These are phyloP conservation scores for Calamus simplicifolius DNA, from an alignment of 176 grass and related monocot genomes.

Conservation along the genomic window DNA sequence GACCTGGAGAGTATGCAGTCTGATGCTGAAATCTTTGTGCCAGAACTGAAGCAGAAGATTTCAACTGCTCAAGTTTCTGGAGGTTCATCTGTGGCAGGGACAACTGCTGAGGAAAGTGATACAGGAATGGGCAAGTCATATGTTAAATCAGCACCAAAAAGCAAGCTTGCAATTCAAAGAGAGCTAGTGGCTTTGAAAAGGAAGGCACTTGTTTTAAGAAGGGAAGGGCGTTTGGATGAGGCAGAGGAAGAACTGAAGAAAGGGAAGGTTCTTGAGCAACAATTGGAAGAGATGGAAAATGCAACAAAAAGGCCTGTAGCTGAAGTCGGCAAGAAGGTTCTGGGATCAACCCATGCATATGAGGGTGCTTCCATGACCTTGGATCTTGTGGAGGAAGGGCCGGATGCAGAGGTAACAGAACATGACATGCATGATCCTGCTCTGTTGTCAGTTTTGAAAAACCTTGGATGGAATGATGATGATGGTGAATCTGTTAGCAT, in stretches of 20 bases:
- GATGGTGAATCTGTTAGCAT: constrained; percentile 11
- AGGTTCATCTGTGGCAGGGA: neutral
- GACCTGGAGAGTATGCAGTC: constrained; percentile 30
- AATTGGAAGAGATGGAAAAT: constrained; percentile 83
- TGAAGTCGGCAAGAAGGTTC: constrained; percentile 21
- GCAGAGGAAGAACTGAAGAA: constrained; percentile 76
- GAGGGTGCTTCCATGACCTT: constrained; percentile 24
- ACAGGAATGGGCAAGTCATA: constrained; percentile 8
- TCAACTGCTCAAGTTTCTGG: constrained; percentile 18
- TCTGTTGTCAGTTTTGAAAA: constrained; percentile 62
- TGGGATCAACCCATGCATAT: neutral
- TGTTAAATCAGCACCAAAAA: constrained; percentile 42
- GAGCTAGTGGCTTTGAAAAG: constrained; percentile 92
- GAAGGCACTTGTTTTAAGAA: constrained; percentile 74
- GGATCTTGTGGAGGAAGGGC: constrained; percentile 44
- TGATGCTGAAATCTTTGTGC: constrained; percentile 21
- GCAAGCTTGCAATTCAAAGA: constrained; percentile 75
- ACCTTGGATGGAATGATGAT: constrained; percentile 78
- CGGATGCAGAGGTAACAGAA: constrained; percentile 65
- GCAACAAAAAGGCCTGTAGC: constrained; percentile 23
- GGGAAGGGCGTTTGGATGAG: constrained; percentile 72
- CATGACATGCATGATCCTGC: constrained; percentile 77
- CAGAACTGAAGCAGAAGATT: constrained; percentile 24
- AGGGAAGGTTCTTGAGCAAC: constrained; percentile 70
- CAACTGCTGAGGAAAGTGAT: neutral